Evolutionary conservation across 257 asterid genomes (phyloP).

Genomic region (Paulownia fortunei): DNA sequence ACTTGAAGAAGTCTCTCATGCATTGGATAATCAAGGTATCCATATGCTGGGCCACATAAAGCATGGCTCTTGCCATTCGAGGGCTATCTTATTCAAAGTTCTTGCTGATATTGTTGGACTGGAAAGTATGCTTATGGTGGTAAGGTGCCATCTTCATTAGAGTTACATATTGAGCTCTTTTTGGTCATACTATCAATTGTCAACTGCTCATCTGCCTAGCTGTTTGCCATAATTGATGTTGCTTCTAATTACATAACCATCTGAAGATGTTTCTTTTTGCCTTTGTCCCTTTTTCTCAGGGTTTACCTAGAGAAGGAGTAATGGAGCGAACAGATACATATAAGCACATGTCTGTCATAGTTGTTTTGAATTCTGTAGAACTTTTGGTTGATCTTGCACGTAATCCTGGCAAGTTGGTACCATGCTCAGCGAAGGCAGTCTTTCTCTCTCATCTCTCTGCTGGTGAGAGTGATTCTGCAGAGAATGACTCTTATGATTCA

Average conservation of each 20-base stretch:
- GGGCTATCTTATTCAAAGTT: slow-evolving; percentile 92
- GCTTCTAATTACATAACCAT: slow-evolving; percentile 21
- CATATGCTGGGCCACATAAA: slow-evolving; percentile 84
- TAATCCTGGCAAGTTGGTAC: slow-evolving; percentile 81
- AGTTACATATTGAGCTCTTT: slow-evolving; percentile 23
- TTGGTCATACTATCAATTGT: slow-evolving; percentile 14
- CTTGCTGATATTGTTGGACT: slow-evolving; percentile 84
- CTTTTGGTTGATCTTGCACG: slow-evolving; percentile 83
- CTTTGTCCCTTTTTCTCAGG: slow-evolving; percentile 44
- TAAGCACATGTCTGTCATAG: slow-evolving; percentile 72
- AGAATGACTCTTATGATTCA: slow-evolving; percentile 80
- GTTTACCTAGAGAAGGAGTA: slow-evolving; percentile 74
- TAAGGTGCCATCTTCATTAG: slow-evolving; percentile 48
- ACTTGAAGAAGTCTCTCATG: slow-evolving; percentile 81
- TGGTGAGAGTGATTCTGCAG: slow-evolving; percentile 79
- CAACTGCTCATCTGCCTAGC: neutral
- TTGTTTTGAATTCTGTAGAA: slow-evolving; percentile 73
- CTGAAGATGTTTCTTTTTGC: slow-evolving; percentile 5
- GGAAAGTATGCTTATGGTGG: slow-evolving; percentile 86
- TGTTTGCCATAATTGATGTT: slow-evolving; percentile 14
- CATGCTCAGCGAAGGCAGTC: slow-evolving; percentile 68
- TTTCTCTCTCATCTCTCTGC: slow-evolving; percentile 73
- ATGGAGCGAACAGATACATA: slow-evolving; percentile 67
- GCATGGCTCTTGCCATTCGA: slow-evolving; percentile 80
- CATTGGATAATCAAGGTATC: slow-evolving; percentile 78